phyloP scores from a whole-genome alignment of 805 yeast genomes.

The Barnettozyma salicaria region DNA sequence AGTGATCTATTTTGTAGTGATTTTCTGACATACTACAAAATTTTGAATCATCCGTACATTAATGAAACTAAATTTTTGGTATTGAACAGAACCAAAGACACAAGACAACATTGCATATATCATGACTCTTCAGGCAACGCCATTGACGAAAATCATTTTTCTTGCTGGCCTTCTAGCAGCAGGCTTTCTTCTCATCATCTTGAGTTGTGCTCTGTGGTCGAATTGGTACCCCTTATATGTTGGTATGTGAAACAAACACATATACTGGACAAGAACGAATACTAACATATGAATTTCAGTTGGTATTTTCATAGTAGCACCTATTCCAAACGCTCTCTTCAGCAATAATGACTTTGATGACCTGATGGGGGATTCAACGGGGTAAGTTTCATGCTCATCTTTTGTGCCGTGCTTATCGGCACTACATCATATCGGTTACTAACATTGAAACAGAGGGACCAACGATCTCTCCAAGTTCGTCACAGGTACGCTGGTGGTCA shows the following conservation, averaged over 20 bases:
- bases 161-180: slow-evolving; percentile 74
- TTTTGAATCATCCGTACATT: too few relatives aligned
- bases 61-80: too few relatives aligned
- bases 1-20: too few relatives aligned
- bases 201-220: slow-evolving; percentile 82
- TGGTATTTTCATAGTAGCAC: slow-evolving; percentile 62
- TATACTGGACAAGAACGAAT: too few relatives aligned
- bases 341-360: slow-evolving; percentile 42
- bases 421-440: not conserved
- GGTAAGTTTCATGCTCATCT: slow-evolving; percentile 23
- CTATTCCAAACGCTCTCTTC: slow-evolving; percentile 62
- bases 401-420: not conserved
- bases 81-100: slow-evolving; percentile 1
- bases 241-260: too few relatives aligned
- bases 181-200: slow-evolving; percentile 82
- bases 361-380: slow-evolving; percentile 52
- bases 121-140: slow-evolving; percentile 35
- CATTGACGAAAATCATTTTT: slow-evolving; percentile 71
- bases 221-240: slow-evolving; percentile 89
- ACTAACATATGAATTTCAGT: slow-evolving; percentile 26
- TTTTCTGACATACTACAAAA: too few relatives aligned
- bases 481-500: slow-evolving; percentile 69
- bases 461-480: slow-evolving; percentile 75
- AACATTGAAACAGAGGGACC: slow-evolving; percentile 29
- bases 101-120: too few relatives aligned